A percentile compares a stretch with the other conserved stretches of the same genome.
Evolutionary conservation across 768 basidiomycete genomes (phyloP).

Genomic region (Boletus pseudopeckii): DNA sequence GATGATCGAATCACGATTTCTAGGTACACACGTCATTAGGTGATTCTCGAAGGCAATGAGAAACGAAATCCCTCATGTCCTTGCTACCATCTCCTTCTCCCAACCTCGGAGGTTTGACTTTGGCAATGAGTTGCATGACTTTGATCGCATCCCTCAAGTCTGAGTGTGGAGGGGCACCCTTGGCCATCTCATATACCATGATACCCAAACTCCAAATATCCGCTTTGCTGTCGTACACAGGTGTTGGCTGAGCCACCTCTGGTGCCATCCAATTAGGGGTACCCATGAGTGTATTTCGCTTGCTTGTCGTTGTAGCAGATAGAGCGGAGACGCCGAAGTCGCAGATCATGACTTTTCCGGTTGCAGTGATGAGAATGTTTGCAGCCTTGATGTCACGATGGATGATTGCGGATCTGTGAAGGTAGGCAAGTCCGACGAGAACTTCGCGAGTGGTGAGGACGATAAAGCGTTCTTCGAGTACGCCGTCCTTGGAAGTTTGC

Average conservation of each 20-base stretch:
- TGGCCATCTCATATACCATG: constrained; percentile 93
- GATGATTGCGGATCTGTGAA: constrained; percentile 92
- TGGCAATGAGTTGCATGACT: constrained; percentile 88
- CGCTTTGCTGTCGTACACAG: constrained; percentile 95
- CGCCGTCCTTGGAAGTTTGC: constrained; percentile 73
- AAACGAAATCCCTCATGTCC: constrained; percentile 86
- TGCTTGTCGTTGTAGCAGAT: constrained; percentile 77
- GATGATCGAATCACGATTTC: background rate
- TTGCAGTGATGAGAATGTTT: constrained; percentile 86
- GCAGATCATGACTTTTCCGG: constrained; percentile 91
- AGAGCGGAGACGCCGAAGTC: constrained; percentile 98
- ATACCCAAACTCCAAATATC: constrained; percentile 99
- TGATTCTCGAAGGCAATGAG: constrained; percentile 75
- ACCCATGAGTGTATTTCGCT: constrained; percentile 93
- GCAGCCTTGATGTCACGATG: constrained; percentile 98
- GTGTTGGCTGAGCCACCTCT: constrained; percentile 85
- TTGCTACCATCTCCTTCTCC: constrained; percentile 75
- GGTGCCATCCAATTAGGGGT: constrained; percentile 99
- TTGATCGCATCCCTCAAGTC: constrained; percentile 77
- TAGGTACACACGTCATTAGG: constrained; percentile 63
- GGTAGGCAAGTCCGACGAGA: constrained; percentile 78
- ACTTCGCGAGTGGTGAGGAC: constrained; percentile 88
- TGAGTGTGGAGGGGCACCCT: constrained; percentile 92
- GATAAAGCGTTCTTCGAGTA: constrained; percentile 86
- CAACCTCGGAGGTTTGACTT: constrained; percentile 76